Base-by-base conservation (phyloP, 108 stramenopile genomes). In the Conticribra guillardii region DNA sequence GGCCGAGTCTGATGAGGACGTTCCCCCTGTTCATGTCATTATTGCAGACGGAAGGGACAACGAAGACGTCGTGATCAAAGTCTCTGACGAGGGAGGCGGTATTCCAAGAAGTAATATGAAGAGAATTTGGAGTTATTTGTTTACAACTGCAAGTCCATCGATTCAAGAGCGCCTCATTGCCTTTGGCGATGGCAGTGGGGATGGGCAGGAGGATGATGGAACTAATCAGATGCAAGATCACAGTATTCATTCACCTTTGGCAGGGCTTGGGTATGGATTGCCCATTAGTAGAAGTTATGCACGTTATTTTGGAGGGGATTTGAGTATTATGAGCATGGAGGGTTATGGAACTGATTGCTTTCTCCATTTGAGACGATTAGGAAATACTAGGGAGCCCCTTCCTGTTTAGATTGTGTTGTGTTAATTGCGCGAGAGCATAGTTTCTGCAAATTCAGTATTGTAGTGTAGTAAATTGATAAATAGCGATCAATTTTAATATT, bases 301-400 rank as follows among this genome's bases (percentile, higher is more conserved):
- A 48, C 87, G 98, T n/a, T 99, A 98, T 82, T 99, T 99, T 77
- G 97, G 97, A 18, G 99, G 99, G 16, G 99, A 99, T 82, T 73
- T 99, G 53, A 86, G 83, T 56, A 86, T 99, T 73, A 97, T 99
- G 92, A 95, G 94, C 58, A 98, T 99, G 98, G 98, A 99, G 54
- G 99, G 99, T 15, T 97, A 95, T 68, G 99, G 99, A 15, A 99
- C 99, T 0, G 99, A 99, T 85, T 97, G 96, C 3, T 99, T 98
- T 73, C 88, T 99, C 4, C 93, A 99, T 65, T 81, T 99, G 61
- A 83, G 85, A 14, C 56, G 92, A 54, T 73, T 96, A 59, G 95
- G 93, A 30, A 85, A 94, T 74, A 87, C 81, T 29, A 82, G 77
- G 54, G 95, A 96, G 61, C 92, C 95, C 15, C 56, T 96, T 24